phyloP scores from a whole-genome alignment of 2,329 filamentous ascomycete genomes.

The Pseudogymnoascus sp. region DNA sequence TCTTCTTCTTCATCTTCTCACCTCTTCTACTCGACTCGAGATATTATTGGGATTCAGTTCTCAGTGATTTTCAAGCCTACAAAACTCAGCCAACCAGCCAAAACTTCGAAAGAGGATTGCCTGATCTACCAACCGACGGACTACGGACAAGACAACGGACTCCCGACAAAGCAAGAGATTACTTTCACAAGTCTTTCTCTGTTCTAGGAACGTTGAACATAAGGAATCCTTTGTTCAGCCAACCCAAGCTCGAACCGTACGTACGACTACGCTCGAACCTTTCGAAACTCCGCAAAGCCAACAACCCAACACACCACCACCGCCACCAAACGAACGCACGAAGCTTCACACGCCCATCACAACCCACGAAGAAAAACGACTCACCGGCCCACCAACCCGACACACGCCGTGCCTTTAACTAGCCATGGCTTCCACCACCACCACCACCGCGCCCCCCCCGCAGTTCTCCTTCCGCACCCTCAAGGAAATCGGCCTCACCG shows the following conservation, averaged over 20 bases:
- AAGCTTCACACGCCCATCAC: constrained; percentile 1
- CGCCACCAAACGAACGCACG: background rate
- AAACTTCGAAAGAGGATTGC: constrained; percentile 5
- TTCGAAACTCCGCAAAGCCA: background rate
- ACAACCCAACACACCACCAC: background rate
- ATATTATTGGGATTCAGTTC: constrained; percentile 9
- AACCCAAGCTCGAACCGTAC: background rate
- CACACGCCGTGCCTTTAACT: constrained; percentile 64
- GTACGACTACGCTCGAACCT: background rate
- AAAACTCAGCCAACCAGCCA: background rate
- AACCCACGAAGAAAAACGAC: constrained; percentile 7
- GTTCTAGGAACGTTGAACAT: background rate
- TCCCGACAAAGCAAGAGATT: background rate
- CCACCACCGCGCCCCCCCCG: constrained; percentile 44
- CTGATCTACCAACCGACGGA: background rate
- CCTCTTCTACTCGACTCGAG: background rate
- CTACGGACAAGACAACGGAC: background rate
- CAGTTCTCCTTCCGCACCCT: constrained; percentile 97
- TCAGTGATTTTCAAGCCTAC: constrained; percentile 2
- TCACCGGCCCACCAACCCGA: background rate
- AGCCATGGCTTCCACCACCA: constrained; percentile 66
- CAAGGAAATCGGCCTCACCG: constrained; percentile 90
- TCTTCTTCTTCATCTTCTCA: background rate
- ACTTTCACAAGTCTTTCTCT: background rate
- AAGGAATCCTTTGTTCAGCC: constrained; percentile 2